Percentiles rank a stretch among this genome's conserved stretches.
Evolutionary conservation across 345 rosid species (phyloP).

Genomic region (Raphanus raphanistrum): DNA sequence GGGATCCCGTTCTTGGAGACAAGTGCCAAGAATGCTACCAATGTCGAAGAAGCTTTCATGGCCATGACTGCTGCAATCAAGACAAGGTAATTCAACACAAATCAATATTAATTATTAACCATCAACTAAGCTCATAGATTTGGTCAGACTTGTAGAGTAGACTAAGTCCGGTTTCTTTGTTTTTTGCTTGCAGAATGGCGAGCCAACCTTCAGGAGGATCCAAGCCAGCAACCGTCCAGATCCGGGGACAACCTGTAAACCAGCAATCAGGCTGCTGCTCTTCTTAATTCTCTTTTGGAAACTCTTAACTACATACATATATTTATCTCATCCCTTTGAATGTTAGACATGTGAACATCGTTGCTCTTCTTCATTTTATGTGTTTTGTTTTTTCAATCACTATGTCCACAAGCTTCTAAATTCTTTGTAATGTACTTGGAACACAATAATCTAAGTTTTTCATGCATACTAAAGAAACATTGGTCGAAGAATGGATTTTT

Average conservation of each 20-base stretch:
- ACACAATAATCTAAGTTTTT: slow-evolving; percentile 2
- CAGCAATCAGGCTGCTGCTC: slow-evolving; percentile 97
- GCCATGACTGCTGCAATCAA: slow-evolving; percentile 81
- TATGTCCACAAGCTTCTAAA: slow-evolving; percentile 22
- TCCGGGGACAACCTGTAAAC: slow-evolving; percentile 90
- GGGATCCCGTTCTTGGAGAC: slow-evolving; percentile 85
- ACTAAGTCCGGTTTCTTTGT: neutral
- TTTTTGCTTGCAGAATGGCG: slow-evolving; percentile 69
- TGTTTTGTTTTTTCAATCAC: neutral
- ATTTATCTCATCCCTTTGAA: slow-evolving; percentile 30
- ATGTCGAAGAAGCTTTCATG: slow-evolving; percentile 79
- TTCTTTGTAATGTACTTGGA: slow-evolving; percentile 37
- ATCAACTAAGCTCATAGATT: neutral
- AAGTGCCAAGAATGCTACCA: slow-evolving; percentile 71
- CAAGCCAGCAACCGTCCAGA: slow-evolving; percentile 89
- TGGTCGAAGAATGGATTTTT: neutral
- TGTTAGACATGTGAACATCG: slow-evolving; percentile 25
- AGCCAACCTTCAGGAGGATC: slow-evolving; percentile 81
- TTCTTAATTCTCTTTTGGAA: slow-evolving; percentile 43
- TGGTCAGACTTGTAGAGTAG: neutral
- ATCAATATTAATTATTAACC: neutral
- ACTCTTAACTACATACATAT: slow-evolving; percentile 14
- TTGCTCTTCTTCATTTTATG: slow-evolving; percentile 8
- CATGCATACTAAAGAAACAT: neutral
- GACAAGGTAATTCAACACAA: slow-evolving; percentile 62